These are phyloP conservation scores for Botrytis byssoidea DNA, from an alignment of 2,329 filamentous ascomycete species.

Conservation along the genomic window DNA sequence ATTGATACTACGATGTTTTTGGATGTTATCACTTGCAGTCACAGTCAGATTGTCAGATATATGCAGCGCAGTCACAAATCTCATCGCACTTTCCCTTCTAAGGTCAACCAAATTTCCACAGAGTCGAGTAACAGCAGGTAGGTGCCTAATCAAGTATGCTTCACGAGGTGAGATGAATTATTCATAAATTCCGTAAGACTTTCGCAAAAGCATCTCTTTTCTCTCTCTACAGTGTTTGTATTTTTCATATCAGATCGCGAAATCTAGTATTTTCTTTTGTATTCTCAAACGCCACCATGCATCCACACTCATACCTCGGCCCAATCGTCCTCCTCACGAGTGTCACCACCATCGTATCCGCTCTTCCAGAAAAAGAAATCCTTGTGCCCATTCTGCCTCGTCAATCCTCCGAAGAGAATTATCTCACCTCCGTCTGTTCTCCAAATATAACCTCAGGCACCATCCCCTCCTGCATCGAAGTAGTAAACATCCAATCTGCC, in stretches of 20 bases:
- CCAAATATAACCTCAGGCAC: conserved; percentile 26
- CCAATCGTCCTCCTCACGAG: background rate
- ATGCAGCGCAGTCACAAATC: background rate
- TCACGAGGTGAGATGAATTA: background rate
- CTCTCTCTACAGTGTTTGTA: background rate
- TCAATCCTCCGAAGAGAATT: conserved; percentile 21
- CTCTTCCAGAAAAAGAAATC: conserved; percentile 3
- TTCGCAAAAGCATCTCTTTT: background rate
- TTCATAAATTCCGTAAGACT: background rate
- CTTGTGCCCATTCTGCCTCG: conserved; percentile 16
- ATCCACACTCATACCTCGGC: background rate
- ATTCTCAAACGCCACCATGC: background rate
- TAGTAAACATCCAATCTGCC: conserved; percentile 40
- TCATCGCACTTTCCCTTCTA: background rate
- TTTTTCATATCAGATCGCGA: background rate
- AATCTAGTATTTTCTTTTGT: background rate
- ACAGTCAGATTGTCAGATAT: background rate
- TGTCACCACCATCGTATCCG: background rate
- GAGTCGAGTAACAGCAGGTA: background rate
- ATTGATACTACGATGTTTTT: conserved; percentile 1
- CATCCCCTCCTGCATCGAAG: conserved; percentile 40
- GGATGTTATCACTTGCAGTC: background rate
- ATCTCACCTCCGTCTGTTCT: conserved; percentile 28
- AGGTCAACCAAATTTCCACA: background rate
- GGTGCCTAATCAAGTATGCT: background rate